Percentiles rank a stretch among this genome's conserved stretches.
Evolutionary conservation across 1,284 basidiomycete species (phyloP).

Genomic region (Ceratobasidium sp.): DNA sequence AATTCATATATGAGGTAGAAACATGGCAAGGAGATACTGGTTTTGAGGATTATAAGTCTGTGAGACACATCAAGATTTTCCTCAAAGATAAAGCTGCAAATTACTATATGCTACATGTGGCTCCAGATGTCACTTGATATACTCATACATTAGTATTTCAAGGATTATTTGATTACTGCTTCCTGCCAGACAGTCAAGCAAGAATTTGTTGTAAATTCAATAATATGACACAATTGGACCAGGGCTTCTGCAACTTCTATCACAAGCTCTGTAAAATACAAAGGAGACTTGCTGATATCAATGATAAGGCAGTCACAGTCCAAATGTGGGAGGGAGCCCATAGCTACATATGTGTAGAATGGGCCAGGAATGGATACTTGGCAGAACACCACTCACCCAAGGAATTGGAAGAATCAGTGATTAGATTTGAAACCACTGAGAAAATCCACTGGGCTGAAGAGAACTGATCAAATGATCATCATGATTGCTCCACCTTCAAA

Average conservation of each 20-base stretch:
- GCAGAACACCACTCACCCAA: conserved; percentile 22
- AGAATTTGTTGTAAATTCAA: conserved; percentile 44
- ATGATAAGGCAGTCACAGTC: conserved; percentile 3
- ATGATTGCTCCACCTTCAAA: neutral
- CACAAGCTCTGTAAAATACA: conserved; percentile 12
- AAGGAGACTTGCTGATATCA: neutral
- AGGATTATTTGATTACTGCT: conserved; percentile 55
- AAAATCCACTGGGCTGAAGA: conserved; percentile 9
- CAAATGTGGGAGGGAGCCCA: conserved; percentile 38
- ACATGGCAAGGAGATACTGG: conserved; percentile 32
- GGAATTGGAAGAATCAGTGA: conserved; percentile 29
- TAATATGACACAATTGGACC: conserved; percentile 41
- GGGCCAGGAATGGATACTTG: conserved; percentile 24
- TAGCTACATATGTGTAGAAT: conserved; percentile 38
- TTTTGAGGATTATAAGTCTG: conserved; percentile 3
- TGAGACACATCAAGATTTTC: conserved; percentile 24
- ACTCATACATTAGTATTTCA: neutral
- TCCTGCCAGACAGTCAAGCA: conserved; percentile 52
- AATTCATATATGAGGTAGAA: conserved; percentile 23
- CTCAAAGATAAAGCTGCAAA: conserved; percentile 26
- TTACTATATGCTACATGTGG: conserved; percentile 31
- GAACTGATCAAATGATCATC: neutral
- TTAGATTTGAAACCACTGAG: conserved; percentile 40
- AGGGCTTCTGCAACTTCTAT: conserved; percentile 46
- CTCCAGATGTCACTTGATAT: conserved; percentile 7